These are phyloP conservation scores for Ceratobasidium sp. DNA, from an alignment of 1,284 basidiomycete genomes.

Conservation along the genomic window DNA sequence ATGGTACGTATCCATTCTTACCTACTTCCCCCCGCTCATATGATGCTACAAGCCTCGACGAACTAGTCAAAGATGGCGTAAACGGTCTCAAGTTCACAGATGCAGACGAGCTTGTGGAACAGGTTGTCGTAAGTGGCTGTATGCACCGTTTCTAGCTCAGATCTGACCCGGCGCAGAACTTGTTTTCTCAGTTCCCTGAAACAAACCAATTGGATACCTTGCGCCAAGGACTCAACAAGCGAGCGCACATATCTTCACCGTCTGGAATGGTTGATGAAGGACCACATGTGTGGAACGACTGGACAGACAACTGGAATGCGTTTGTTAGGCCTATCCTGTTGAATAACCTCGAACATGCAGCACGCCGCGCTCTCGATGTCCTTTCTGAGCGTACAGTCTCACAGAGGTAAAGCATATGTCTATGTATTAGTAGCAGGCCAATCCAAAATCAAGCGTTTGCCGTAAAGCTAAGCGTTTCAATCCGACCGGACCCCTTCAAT, in stretches of 20 bases:
- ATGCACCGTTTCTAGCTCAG: neutral
- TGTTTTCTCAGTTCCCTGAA: conserved; percentile 71
- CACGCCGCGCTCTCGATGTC: conserved; percentile 3
- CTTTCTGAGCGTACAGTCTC: conserved; percentile 9
- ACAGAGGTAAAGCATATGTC: neutral
- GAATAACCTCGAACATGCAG: conserved; percentile 12
- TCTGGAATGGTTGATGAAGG: conserved; percentile 1
- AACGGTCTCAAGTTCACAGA: conserved; percentile 86
- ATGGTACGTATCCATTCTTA: conserved; percentile 64
- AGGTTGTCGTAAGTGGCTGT: conserved; percentile 70
- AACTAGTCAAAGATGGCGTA: conserved; percentile 83
- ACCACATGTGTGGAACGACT: conserved; percentile 20
- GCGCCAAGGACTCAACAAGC: conserved; percentile 48
- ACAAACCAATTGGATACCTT: conserved; percentile 63
- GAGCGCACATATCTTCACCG: conserved; percentile 21
- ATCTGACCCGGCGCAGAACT: conserved; percentile 56
- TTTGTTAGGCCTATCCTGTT: conserved; percentile 28
- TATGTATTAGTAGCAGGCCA: conserved; percentile 8
- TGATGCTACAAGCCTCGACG: conserved; percentile 71
- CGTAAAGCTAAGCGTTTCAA: conserved; percentile 84
- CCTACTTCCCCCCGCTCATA: neutral
- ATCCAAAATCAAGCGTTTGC: conserved; percentile 59
- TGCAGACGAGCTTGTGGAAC: conserved; percentile 73
- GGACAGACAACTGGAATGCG: conserved; percentile 37
- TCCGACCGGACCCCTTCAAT: conserved; percentile 82